Evolutionary conservation across 352 stramenopile species (phyloP).

Genomic region (Phytophthora nicotianae): DNA sequence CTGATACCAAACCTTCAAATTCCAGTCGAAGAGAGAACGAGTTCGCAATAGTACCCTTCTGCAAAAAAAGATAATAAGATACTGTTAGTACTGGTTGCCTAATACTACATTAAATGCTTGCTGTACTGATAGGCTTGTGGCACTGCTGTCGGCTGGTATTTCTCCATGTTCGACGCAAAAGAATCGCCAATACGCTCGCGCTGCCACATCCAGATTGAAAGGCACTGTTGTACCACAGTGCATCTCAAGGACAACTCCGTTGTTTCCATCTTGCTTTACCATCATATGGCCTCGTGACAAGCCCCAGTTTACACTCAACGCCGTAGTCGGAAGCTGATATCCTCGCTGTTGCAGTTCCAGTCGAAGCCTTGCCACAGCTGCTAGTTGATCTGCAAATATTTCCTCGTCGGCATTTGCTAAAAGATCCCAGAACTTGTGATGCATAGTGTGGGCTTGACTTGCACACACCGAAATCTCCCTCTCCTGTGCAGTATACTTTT

Average conservation of each 20-base stretch:
- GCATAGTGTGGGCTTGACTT: not conserved
- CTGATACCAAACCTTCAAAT: not conserved
- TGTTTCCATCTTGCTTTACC: not conserved
- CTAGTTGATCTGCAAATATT: slow-evolving; percentile 12
- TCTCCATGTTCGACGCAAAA: not conserved
- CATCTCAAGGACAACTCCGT: not conserved
- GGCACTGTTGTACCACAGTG: not conserved
- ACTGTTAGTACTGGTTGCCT: not conserved
- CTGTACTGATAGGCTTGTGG: not conserved
- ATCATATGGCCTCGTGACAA: too few relatives aligned
- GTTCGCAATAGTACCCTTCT: not conserved
- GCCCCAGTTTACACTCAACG: not conserved
- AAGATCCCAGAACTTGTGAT: slow-evolving; percentile 11
- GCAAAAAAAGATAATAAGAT: not conserved
- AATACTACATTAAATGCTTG: too few relatives aligned
- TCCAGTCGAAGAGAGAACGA: not conserved
- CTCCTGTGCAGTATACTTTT: not conserved
- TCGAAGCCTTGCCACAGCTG: not conserved
- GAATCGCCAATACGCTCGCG: slow-evolving; percentile 2
- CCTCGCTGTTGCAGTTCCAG: not conserved
- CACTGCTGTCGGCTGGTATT: too few relatives aligned
- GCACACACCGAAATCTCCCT: not conserved
- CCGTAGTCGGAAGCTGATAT: not conserved
- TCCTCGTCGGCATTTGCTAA: not conserved
- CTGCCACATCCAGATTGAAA: not conserved